A percentile compares a stretch with the other conserved stretches of the same genome.
Conservation (phyloP, 2,329 filamentous ascomycete genomes). For the Botrytis elliptica region DNA sequence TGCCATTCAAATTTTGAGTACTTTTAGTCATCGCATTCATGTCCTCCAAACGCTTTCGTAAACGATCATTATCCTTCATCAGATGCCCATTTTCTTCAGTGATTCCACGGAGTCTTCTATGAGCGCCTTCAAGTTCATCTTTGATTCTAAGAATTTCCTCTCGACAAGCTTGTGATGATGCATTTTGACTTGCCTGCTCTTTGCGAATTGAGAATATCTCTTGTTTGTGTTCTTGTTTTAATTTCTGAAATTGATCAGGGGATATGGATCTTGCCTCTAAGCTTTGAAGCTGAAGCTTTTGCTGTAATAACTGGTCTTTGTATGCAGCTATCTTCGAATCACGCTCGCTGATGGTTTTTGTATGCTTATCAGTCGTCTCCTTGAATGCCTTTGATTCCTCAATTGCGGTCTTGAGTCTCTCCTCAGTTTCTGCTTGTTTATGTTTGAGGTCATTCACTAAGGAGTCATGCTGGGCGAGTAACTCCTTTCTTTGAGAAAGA, state of each 20-base stretch:
- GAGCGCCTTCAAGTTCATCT: background rate
- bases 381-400: conserved; percentile 3
- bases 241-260: background rate
- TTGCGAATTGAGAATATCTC: conserved; percentile 4
- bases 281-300: conserved; percentile 8
- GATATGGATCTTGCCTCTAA: background rate
- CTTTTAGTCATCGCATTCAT: background rate
- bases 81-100: background rate
- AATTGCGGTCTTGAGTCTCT: background rate
- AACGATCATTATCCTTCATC: conserved; percentile 11
- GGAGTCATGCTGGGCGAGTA: conserved; percentile 9
- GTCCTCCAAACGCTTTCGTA: conserved; percentile 1
- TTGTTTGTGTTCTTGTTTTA: background rate
- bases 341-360: background rate
- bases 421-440: conserved; percentile 2
- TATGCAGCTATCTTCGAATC: background rate
- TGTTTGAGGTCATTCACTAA: conserved; percentile 14
- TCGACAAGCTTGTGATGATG: background rate
- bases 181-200: background rate
- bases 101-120: background rate
- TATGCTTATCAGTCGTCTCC: background rate
- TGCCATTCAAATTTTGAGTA: background rate
- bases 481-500: conserved; percentile 19
- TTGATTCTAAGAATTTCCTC: background rate
- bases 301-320: conserved; percentile 14